Percentiles rank a stretch among this genome's conserved stretches.
These are phyloP conservation scores for Dysphania ambrosioides DNA, from an alignment of 148 eudicot species.

Conservation along the genomic window DNA sequence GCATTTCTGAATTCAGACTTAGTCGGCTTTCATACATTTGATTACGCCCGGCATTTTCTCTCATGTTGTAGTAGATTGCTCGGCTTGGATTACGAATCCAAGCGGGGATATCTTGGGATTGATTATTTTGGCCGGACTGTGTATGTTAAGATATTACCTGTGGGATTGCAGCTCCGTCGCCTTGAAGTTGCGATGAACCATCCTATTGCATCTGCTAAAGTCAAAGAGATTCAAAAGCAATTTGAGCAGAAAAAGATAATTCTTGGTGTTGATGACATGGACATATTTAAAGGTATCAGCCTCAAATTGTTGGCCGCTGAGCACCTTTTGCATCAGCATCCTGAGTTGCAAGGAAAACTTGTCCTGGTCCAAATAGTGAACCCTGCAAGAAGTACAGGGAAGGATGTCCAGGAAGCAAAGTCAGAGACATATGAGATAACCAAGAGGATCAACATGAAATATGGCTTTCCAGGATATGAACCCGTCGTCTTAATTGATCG, in stretches of 20 bases:
- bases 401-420: constrained; percentile 59
- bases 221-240: constrained; percentile 48
- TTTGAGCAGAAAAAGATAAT: constrained; percentile 53
- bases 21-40: constrained; percentile 73
- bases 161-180: constrained; percentile 57
- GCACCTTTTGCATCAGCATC: constrained; percentile 39
- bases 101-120: constrained; percentile 61
- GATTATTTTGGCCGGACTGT: constrained; percentile 67
- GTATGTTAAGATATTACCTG: constrained; percentile 60
- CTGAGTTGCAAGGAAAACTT: constrained; percentile 34
- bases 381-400: constrained; percentile 73
- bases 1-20: constrained; percentile 61
- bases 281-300: constrained; percentile 72
- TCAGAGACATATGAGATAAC: constrained; percentile 47
- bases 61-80: constrained; percentile 67
- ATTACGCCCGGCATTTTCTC: constrained; percentile 73
- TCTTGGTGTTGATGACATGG: constrained; percentile 81
- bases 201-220: constrained; percentile 45
- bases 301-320: constrained; percentile 63
- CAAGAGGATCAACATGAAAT: constrained; percentile 43
- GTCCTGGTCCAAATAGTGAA: constrained; percentile 66
- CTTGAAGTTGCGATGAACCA: constrained; percentile 51
- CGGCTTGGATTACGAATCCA: constrained; percentile 59
- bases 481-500: constrained; percentile 60
- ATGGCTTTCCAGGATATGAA: constrained; percentile 42